A percentile compares a stretch with the other conserved stretches of the same genome.
Evolutionary conservation across 192 early-diverging fungal genomes (phyloP).

Genomic region (Gonapodya sp.): DNA sequence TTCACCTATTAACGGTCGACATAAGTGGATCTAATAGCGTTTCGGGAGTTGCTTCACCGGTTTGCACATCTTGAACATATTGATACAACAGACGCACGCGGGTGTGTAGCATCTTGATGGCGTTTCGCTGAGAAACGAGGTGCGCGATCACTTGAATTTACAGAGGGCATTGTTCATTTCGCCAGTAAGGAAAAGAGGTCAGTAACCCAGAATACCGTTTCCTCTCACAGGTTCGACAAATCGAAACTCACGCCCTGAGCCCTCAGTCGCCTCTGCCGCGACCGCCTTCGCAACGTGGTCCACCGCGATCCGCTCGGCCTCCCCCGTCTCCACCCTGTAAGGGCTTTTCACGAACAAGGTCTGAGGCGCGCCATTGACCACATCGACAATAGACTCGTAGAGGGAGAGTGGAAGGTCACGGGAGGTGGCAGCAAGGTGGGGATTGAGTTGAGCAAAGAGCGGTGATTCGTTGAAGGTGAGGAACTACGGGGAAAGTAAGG

Average conservation of each 20-base stretch:
- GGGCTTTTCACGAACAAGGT: slow-evolving; percentile 50
- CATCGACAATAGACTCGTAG: slow-evolving; percentile 70
- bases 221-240: background rate
- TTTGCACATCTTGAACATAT: slow-evolving; percentile 63
- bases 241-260: slow-evolving; percentile 41
- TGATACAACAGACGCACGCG: slow-evolving; percentile 57
- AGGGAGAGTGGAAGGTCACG: slow-evolving; percentile 65
- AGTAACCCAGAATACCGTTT: background rate
- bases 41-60: slow-evolving; percentile 28
- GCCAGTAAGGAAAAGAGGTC: too few relatives aligned
- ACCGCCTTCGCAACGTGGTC: slow-evolving; percentile 69
- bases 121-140: slow-evolving; percentile 63
- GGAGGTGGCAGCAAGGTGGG: slow-evolving; percentile 26
- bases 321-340: slow-evolving; percentile 75
- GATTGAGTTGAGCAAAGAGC: slow-evolving; percentile 61
- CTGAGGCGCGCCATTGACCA: slow-evolving; percentile 40
- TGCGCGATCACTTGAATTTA: slow-evolving; percentile 58
- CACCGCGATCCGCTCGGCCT: slow-evolving; percentile 79
- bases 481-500: slow-evolving; percentile 51
- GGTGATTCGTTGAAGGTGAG: slow-evolving; percentile 62
- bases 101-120: slow-evolving; percentile 70
- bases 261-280: slow-evolving; percentile 40
- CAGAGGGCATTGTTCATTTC: background rate
- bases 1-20: background rate
- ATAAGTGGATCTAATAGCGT: background rate